These are phyloP conservation scores for Alternaria sp. DNA, from an alignment of 2,329 filamentous ascomycete genomes.

Conservation along the genomic window DNA sequence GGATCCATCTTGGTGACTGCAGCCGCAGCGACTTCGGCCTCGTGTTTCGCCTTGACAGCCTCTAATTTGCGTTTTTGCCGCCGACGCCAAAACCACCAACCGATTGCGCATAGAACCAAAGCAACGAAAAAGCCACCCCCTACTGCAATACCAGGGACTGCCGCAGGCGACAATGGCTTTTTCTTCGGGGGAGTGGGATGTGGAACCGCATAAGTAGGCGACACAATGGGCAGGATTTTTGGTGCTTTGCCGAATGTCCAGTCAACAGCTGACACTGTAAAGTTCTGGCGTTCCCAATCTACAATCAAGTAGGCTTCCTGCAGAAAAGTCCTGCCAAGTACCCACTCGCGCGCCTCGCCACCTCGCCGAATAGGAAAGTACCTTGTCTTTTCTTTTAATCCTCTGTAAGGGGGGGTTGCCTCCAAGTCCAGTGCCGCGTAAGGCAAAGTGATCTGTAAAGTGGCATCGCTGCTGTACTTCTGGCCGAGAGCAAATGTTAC, in stretches of 20 bases:
- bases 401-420: constrained; percentile 60
- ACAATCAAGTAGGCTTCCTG: constrained; percentile 69
- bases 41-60: constrained; percentile 37
- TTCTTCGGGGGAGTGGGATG: constrained; percentile 4
- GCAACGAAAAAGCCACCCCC: constrained; percentile 50
- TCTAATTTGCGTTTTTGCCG: constrained; percentile 34
- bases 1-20: constrained; percentile 34
- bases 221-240: constrained; percentile 47
- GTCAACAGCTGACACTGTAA: constrained; percentile 56
- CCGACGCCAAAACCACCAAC: constrained; percentile 49
- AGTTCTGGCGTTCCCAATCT: constrained; percentile 59
- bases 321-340: constrained; percentile 73
- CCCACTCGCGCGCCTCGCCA: constrained; percentile 62
- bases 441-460: constrained; percentile 57
- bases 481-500: constrained; percentile 57
- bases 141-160: constrained; percentile 57
- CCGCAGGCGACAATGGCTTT: constrained; percentile 40
- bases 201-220: constrained; percentile 35
- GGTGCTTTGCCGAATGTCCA: constrained; percentile 42
- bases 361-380: constrained; percentile 74
- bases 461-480: constrained; percentile 43
- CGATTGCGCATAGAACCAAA: constrained; percentile 40
- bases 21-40: constrained; percentile 32
- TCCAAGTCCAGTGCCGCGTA: constrained; percentile 61
- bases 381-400: constrained; percentile 65